Evolutionary conservation across 208 protist genomes (phyloP), one percentile per base, ranked within the genome.

Genomic region (Crithidia expoeki): DNA sequence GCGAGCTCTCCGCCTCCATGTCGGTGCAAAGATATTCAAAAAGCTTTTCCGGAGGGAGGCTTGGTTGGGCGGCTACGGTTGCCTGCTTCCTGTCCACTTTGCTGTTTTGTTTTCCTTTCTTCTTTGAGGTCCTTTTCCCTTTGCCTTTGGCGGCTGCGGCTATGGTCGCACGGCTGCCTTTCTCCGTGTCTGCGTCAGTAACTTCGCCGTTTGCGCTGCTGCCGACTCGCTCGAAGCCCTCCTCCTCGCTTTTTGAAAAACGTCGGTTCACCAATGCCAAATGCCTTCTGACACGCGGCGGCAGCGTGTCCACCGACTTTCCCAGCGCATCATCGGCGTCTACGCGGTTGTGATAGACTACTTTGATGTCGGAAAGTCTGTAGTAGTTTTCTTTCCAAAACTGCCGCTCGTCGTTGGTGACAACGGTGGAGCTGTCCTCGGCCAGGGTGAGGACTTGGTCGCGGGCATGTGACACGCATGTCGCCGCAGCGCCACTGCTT

Each of bases 361-460:
- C 32, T 42, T 77, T 75, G 2, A 83, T 67, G 12, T 91, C 79
- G 19, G 74, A 80, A 11, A 96, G 74, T 10, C 67, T 51, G 68
- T 96, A 96, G 61, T 89, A 93, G 71, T 94, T 83, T 33, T 79
- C 82, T 33, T 76, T 63, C 88, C 91, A 96, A 72, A 96, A 96
- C 46, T 88, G 76, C 27, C 83, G 79, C 67, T 94, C 91, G 4
- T 93, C 88, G 33, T 80, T 81, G 4, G 86, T 80, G 11, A 85
- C 72, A 16, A 80, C 36, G 51, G 86, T 61, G 38, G 42, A 77
- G 42, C 58, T 67, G 64, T 77, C 72, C 0, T 55, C 33, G 16
- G 64, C 63, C 2, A 71, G 10, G 19, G 72, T 72, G 23, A 72
- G 36, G 17, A 40, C 32, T 50, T 77, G 72, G 16, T 28, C 23